Base-by-base conservation (phyloP, 768 basidiomycete genomes). In the Termitomyces sp. region DNA sequence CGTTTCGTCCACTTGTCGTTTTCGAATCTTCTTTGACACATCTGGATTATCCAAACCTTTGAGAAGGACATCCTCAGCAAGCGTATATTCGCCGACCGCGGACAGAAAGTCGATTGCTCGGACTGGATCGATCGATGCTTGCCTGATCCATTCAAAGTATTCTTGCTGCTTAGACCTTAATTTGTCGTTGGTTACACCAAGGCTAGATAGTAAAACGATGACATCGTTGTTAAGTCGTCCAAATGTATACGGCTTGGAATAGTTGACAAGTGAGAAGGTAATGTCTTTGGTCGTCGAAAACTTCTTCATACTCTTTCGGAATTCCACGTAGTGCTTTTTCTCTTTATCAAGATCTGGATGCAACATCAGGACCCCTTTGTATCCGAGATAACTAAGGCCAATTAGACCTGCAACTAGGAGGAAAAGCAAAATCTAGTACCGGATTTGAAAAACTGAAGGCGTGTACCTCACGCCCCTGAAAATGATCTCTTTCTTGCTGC, bases 291-390 rank as follows among this genome's bases (percentile, higher is more conserved):
- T 82, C 0, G 84, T 79, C 9, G 70, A 76, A 70, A 89, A 88
- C 64, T 89, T 89, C 66, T 83, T 86, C 83, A 87, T 87, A 68
- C 86, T 87, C 58, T 81, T 78, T 20, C 86, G 78, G 62, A 89
- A 88, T 59, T 85, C 75, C 13, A 79, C 81, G 0, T 81, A 70
- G 51, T 78, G 74, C 50, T 72, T 66, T 55, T 76, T 77, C 48
- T 79, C 72, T 27, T 63, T 68, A 61, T 84, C 82, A 27, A 89
- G 72, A n/a, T 78, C 71, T 0, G 84, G 85, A 63, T 88, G 84
- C 3, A 87, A 70, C 84, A 86, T 85, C 22, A 87, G 67, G 6
- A 88, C 87, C 6, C 87, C 87, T 71, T 88, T 88, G 65, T 89
- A 87, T 9, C 86, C 87, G n/a, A 78, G 69, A 65, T 88, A 88